Evolutionary conservation across 805 yeast species (phyloP).

Genomic region (Yamadazyma insecticola): DNA sequence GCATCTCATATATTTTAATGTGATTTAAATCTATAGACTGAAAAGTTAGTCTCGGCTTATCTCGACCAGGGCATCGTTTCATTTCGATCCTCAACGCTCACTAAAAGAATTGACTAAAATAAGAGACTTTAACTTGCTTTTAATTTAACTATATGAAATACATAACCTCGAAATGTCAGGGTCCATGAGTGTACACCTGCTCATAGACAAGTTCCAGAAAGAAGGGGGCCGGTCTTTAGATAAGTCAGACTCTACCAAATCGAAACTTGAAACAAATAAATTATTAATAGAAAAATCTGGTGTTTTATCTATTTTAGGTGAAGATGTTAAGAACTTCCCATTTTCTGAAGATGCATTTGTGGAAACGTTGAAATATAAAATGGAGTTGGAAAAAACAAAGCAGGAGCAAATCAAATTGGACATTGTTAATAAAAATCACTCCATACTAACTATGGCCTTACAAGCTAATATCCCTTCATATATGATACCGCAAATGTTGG

Average conservation of each 20-base stretch:
- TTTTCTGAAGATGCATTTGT: conserved; percentile 53
- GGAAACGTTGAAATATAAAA: conserved; percentile 53
- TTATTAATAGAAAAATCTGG: conserved; percentile 9
- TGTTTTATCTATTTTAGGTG: conserved; percentile 45
- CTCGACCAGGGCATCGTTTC: too few species aligned
- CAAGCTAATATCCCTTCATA: conserved; percentile 59
- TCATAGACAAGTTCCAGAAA: conserved; percentile 25
- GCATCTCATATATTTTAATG: too few species aligned
- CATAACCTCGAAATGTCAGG: too few species aligned
- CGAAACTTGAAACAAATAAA: background rate
- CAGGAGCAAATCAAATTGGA: conserved; percentile 75
- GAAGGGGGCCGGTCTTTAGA: conserved; percentile 1
- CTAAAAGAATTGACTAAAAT: too few species aligned
- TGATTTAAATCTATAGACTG: too few species aligned
- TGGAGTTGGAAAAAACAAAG: conserved; percentile 77
- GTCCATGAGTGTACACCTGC: conserved; percentile 40
- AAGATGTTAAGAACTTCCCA: conserved; percentile 49
- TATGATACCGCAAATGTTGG: conserved; percentile 58
- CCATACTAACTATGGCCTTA: conserved; percentile 58
- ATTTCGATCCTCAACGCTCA: too few species aligned
- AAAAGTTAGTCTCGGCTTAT: too few species aligned
- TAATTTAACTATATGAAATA: too few species aligned
- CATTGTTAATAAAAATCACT: conserved; percentile 52
- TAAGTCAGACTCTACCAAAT: background rate
- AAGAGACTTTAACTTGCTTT: too few species aligned